Evolutionary conservation across 345 rosid species (phyloP).

Genomic region (Eucalyptus tenuipes): DNA sequence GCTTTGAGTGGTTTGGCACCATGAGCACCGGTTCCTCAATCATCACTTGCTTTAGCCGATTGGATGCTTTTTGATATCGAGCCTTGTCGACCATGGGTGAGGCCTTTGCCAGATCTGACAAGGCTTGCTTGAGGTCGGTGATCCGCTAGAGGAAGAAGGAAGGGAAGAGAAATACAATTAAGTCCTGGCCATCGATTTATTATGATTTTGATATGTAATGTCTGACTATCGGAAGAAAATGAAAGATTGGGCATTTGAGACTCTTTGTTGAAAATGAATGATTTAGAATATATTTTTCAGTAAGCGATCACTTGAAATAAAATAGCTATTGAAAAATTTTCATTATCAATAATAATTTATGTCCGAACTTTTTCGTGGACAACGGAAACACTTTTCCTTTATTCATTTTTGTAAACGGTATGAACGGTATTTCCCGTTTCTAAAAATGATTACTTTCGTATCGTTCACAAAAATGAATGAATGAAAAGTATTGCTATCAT

Average conservation of each 20-base stretch:
- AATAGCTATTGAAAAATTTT: no score
- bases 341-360: no score
- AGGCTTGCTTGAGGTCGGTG: background rate
- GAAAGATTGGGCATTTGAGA: background rate
- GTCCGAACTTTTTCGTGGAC: no score
- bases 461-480: no score
- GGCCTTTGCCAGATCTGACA: fast-evolving
- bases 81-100: background rate
- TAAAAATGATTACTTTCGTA: no score
- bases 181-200: background rate
- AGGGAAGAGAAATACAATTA: background rate
- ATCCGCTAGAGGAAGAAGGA: background rate
- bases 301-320: background rate
- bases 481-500: background rate
- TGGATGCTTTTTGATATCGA: background rate
- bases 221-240: background rate
- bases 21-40: background rate
- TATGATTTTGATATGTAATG: background rate
- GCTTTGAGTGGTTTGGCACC: background rate
- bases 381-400: background rate
- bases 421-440: no score
- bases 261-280: no score
- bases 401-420: background rate
- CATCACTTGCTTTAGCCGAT: background rate
- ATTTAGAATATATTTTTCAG: no score